Percentiles rank a stretch among this genome's conserved stretches.
Conservation (phyloP, 2,329 filamentous ascomycete species). For the Trichoderma sp. region DNA sequence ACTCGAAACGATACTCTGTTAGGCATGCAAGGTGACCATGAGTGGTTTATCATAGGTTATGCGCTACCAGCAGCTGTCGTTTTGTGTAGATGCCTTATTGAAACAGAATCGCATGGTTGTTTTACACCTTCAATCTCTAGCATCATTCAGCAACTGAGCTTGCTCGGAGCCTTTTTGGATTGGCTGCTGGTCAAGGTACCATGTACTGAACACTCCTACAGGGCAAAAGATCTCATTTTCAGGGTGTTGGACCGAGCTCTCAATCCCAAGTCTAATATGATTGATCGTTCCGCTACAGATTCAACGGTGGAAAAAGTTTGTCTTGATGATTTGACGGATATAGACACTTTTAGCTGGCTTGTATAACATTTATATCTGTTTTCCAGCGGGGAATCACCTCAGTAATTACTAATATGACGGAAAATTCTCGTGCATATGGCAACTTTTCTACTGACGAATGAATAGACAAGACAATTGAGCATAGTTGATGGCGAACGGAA, state of each 20-base stretch:
- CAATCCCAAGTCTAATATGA: background rate
- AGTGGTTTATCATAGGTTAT: background rate
- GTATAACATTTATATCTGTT: background rate
- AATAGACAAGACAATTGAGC: too few relatives aligned
- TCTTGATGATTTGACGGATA: background rate
- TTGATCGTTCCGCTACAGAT: background rate
- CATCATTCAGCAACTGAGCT: background rate
- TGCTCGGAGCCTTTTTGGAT: background rate
- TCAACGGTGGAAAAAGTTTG: background rate
- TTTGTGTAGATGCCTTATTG: background rate
- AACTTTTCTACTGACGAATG: too few relatives aligned
- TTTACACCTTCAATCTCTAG: background rate
- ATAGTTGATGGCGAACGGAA: too few relatives aligned
- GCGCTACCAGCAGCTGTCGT: background rate
- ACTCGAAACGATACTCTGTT: background rate
- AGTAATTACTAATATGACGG: background rate
- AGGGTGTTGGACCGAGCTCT: background rate
- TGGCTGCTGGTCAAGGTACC: background rate
- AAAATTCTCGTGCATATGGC: background rate
- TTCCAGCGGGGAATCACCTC: background rate
- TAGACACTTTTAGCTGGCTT: background rate
- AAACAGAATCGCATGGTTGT: background rate
- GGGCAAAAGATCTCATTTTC: background rate
- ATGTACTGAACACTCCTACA: background rate
- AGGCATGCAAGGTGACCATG: background rate